Evolutionary conservation across 768 basidiomycete genomes (phyloP), one percentile per base, ranked within the genome.

Genomic region (Dacryopinax primogenitus): DNA sequence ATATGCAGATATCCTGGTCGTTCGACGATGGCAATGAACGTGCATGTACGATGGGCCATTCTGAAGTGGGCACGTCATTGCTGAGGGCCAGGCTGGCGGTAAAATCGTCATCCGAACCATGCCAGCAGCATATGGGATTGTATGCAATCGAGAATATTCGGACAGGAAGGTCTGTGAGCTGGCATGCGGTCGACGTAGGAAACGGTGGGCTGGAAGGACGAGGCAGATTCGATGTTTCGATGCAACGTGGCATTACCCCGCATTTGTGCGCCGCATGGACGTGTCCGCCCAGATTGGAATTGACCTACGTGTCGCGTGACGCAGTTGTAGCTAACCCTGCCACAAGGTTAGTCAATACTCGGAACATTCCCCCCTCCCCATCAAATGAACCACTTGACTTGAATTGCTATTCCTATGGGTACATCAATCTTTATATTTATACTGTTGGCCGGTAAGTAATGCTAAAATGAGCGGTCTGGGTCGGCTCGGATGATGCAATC

Each of bases 391-490:
- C 23, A 13, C 7, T 47, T 47, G 45, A 47, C 9, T 47, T 47
- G 11, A 13, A 26, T 15, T 47, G 9, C n/a, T 13, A 47, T 47
- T 47, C 45, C n/a, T 47, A 47, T 9, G 7, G 13, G 45, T 47
- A 47, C 45, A 47, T 47, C 23, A 9, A 21, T 47, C 45, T 47
- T 47, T 47, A 47, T 12, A 12, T 47, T 47, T 47, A 47, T 47
- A 47, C 23, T 47, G 13, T 47, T 21, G 9, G 23, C 13, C 23
- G 45, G 23, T 47, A 13, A 9, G 45, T 37, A 37, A 23, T 23
- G 45, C 13, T 47, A 23, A 47, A 47, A 47, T 47, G 45, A 47
- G 45, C 45, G 45, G 45, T 47, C 45, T 26, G 23, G 45, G 45
- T 47, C 45, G 45, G 45, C 13, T 47, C 45, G 45, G 45, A 23